A percentile compares a stretch with the other conserved stretches of the same genome.
These are phyloP conservation scores for Neurospora sp. DNA, from an alignment of 495 filamentous ascomycete species.

Conservation along the genomic window DNA sequence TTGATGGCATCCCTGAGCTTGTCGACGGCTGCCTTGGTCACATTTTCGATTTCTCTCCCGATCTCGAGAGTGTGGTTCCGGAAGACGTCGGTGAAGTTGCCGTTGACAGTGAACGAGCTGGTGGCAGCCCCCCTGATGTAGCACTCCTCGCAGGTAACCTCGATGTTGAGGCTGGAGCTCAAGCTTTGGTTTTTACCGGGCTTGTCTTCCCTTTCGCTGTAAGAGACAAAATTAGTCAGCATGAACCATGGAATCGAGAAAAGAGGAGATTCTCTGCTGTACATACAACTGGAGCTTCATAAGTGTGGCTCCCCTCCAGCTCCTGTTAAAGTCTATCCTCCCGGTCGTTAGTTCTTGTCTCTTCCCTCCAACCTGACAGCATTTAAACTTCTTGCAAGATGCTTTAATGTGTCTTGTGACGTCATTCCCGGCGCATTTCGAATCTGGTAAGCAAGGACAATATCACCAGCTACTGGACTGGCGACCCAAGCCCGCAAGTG, in stretches of 20 bases:
- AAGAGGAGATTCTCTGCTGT: not conserved
- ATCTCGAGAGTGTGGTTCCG: conserved; percentile 21
- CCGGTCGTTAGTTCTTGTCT: not conserved
- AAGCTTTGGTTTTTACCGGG: not conserved
- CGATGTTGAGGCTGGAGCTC: conserved; percentile 7
- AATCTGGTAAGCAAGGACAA: not conserved
- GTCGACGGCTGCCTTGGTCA: conserved; percentile 16
- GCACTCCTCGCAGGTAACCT: conserved; percentile 40
- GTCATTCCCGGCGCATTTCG: not conserved
- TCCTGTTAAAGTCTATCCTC: conserved; percentile 4
- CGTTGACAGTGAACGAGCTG: conserved; percentile 28
- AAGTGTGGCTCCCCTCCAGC: conserved; percentile 3
- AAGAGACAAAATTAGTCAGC: not conserved
- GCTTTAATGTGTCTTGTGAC: not conserved
- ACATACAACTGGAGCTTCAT: not conserved
- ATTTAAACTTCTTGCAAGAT: not conserved
- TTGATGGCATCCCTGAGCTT: conserved; percentile 19
- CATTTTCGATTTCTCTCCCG: conserved; percentile 20
- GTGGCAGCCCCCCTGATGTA: conserved; percentile 41
- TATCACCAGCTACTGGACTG: not conserved
- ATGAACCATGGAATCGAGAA: not conserved
- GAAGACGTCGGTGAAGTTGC: conserved; percentile 27
- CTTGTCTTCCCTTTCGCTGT: not conserved
- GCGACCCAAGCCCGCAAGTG: not conserved
- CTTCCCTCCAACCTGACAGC: not conserved